Conservation (phyloP, 225 moss, liverwort and hornwort species). For the Neckera pumila region DNA sequence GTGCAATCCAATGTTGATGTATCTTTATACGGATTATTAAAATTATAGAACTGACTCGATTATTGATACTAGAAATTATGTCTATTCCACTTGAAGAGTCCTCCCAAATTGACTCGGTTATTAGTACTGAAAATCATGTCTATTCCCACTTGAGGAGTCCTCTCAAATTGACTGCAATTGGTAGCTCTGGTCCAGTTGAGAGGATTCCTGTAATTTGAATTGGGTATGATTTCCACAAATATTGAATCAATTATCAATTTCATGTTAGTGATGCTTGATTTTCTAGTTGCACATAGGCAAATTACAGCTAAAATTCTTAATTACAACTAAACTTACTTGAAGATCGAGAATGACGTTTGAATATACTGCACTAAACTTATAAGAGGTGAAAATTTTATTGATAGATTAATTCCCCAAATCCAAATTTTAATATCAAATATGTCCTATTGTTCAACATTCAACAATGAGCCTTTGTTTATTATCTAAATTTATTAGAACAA, state of each 20-base stretch:
- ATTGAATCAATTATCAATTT: not conserved
- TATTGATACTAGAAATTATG: too few relatives aligned
- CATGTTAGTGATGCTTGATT: not conserved
- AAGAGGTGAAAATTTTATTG: not conserved
- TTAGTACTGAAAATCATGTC: not conserved
- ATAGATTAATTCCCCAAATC: not conserved
- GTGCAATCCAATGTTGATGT: too few relatives aligned
- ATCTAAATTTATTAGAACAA: not conserved
- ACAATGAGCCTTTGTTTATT: not conserved
- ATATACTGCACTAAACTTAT: not conserved
- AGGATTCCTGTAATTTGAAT: fast-evolving
- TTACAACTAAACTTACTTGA: not conserved
- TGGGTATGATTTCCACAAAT: not conserved
- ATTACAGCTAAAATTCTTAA: not conserved
- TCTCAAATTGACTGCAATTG: not conserved
- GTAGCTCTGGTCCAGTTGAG: too few relatives aligned
- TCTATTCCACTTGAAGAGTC: too few relatives aligned
- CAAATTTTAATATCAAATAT: not conserved
- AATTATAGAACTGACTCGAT: too few relatives aligned
- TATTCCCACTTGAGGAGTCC: fast-evolving
- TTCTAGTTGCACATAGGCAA: fast-evolving
- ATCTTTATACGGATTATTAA: too few relatives aligned
- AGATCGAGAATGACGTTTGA: fast-evolving
- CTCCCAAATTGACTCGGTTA: too few relatives aligned
- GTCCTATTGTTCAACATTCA: not conserved